Evolutionary conservation across 192 early-diverging fungal genomes (phyloP), one percentile per base, ranked within the genome.

Genomic region (Coemansia aciculifera): DNA sequence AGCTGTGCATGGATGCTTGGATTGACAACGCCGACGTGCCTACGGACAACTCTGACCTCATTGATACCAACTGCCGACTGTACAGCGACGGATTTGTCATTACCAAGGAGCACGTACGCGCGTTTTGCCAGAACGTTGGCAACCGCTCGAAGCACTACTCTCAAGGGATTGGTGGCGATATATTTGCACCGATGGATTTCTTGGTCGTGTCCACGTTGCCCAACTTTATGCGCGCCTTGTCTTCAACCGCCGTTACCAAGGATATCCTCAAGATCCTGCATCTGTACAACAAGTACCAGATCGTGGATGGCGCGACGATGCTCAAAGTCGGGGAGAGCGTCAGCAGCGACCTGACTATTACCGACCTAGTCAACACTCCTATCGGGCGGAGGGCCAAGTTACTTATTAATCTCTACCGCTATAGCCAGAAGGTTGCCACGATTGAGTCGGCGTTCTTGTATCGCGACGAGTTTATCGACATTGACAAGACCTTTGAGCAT

Each of bases 151-250:
- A 78, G 64, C 63, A 77, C 36, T 87, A 87, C 71, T 1, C 21
- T 17, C 23, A 27, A 4, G 78, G 85, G 27, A 77, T 74, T 60
- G 80, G 80, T 51, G 82, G 84, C 54, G 76, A 85, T 48, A 63
- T 83, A 11, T 77, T 62, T 57, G 91, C 91, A 39, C 95, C 95
- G 24, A 91, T 96, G 89, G 94, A 95, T 74, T 95, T 94, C 75
- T 88, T 92, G 44, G 90, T 91, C 51, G 89, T 94, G 27, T 87
- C 90, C 37, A 91, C 88, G 3, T 91, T 92, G 87, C 84, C 87
- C 79, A 81, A 88, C 75, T 87, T 95, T 39, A 88, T 94, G 62
- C 87, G 89, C 61, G 90, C 24, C 10, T 27, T 54, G 51, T 54
- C 24, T 10, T 54, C 51, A 2, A 54, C 9, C 27, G 56, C 90